phyloP scores from a whole-genome alignment of 345 rosid genomes.

The Mercurialis annua region DNA sequence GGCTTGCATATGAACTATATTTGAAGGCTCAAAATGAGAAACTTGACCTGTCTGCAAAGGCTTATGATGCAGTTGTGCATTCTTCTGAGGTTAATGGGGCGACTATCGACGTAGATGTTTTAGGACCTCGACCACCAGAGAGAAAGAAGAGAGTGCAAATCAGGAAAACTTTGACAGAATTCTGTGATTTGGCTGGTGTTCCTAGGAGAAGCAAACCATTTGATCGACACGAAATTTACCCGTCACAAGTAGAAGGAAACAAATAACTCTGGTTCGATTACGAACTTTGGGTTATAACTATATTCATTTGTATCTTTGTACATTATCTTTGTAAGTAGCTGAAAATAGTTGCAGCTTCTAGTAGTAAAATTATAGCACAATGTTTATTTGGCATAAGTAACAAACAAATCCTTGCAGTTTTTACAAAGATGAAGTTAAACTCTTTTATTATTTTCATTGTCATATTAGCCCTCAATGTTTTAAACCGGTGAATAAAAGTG shows the following conservation, averaged over 20 bases:
- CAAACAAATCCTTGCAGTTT: too few relatives aligned
- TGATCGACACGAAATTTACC: constrained; percentile 35
- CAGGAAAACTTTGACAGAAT: constrained; percentile 29
- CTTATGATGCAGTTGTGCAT: constrained; percentile 55
- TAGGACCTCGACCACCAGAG: constrained; percentile 68
- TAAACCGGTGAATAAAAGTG: too few relatives aligned
- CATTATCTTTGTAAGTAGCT: constrained; percentile 5
- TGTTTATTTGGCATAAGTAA: too few relatives aligned
- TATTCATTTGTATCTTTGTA: constrained; percentile 16
- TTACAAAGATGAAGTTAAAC: too few relatives aligned
- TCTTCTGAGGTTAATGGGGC: constrained; percentile 56
- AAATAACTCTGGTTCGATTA: not conserved
- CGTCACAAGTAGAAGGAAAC: constrained; percentile 21
- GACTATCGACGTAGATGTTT: constrained; percentile 46
- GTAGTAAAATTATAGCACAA: not conserved
- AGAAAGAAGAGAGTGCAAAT: constrained; percentile 34
- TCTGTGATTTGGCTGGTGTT: constrained; percentile 35
- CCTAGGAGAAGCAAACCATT: constrained; percentile 40
- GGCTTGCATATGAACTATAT: constrained; percentile 66
- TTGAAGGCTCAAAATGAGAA: constrained; percentile 59
- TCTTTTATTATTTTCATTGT: too few relatives aligned
- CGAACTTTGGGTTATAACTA: constrained; percentile 6
- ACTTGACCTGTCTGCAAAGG: constrained; percentile 53
- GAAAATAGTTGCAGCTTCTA: not conserved
- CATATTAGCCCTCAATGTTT: too few relatives aligned